Evolutionary conservation across 2,329 filamentous ascomycete species (phyloP).

Genomic region (Penicillium freii): DNA sequence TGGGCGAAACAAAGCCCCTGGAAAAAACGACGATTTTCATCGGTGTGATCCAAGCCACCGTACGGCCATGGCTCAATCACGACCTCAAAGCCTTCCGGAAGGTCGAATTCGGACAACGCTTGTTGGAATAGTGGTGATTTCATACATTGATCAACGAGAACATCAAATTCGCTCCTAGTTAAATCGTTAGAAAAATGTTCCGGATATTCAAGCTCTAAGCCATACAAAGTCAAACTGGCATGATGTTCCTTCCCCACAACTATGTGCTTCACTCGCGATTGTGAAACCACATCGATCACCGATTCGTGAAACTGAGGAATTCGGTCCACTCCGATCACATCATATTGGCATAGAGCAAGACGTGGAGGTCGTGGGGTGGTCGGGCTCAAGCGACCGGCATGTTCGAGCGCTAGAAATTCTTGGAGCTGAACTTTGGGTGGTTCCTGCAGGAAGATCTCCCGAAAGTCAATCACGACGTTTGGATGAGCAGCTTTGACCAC

Average conservation of each 20-base stretch:
- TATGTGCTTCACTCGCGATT: conserved; percentile 45
- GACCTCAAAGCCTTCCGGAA: conserved; percentile 57
- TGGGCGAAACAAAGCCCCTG: conserved; percentile 54
- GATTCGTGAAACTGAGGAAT: conserved; percentile 57
- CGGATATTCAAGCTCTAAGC: neutral
- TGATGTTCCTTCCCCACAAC: conserved; percentile 50
- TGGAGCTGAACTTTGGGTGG: conserved; percentile 51
- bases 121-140: conserved; percentile 54
- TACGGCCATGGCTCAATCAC: conserved; percentile 59
- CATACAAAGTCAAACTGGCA: conserved; percentile 48
- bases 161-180: conserved; percentile 48
- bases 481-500: conserved; percentile 32
- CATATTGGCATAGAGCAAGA: conserved; percentile 56
- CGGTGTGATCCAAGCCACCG: conserved; percentile 51
- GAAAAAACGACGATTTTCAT: conserved; percentile 52
- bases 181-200: neutral
- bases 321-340: conserved; percentile 53
- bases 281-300: conserved; percentile 48
- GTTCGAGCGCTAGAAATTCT: conserved; percentile 50
- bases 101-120: conserved; percentile 51
- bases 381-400: conserved; percentile 42
- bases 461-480: conserved; percentile 42
- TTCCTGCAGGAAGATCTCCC: conserved; percentile 53
- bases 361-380: conserved; percentile 49
- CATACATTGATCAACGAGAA: conserved; percentile 50